A percentile compares a stretch with the other conserved stretches of the same genome.
Evolutionary conservation across 2,329 filamentous ascomycete species (phyloP).

Genomic region (Epichloe elymi): DNA sequence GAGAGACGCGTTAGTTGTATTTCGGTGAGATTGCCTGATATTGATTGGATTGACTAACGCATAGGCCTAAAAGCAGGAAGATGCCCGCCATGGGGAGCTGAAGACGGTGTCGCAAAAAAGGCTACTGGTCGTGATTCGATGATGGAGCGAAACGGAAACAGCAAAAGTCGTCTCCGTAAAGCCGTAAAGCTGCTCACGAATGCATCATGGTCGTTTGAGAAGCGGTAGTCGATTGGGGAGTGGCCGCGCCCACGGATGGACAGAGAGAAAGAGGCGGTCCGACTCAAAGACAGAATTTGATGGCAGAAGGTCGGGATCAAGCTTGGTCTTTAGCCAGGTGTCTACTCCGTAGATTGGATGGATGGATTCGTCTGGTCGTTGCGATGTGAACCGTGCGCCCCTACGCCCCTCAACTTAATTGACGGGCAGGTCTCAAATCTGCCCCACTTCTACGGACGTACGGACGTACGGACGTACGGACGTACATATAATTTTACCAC

Average conservation of each 20-base stretch:
- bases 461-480: too few relatives aligned
- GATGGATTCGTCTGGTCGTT: too few relatives aligned
- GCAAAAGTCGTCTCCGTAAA: background rate
- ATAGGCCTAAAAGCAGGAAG: constrained; percentile 26
- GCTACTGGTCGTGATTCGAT: background rate
- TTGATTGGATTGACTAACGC: constrained; percentile 22
- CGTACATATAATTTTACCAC: too few relatives aligned
- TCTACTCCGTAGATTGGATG: background rate
- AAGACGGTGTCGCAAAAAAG: background rate
- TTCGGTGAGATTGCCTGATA: background rate
- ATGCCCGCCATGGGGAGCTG: constrained; percentile 24
- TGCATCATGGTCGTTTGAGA: background rate
- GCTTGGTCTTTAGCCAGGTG: background rate
- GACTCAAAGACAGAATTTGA: background rate
- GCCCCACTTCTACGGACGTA: too few relatives aligned
- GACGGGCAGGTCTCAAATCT: too few relatives aligned
- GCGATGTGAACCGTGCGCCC: too few relatives aligned
- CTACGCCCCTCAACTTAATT: too few relatives aligned
- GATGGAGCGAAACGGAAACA: background rate
- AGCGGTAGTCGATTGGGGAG: background rate
- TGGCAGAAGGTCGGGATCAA: background rate
- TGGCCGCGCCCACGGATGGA: background rate
- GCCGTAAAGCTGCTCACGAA: background rate
- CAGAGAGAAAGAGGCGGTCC: background rate
- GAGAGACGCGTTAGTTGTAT: background rate